A percentile compares a stretch with the other conserved stretches of the same genome.
Evolutionary conservation across 441 rosid species (phyloP).

Genomic region (Pelargonium exstipulatum): DNA sequence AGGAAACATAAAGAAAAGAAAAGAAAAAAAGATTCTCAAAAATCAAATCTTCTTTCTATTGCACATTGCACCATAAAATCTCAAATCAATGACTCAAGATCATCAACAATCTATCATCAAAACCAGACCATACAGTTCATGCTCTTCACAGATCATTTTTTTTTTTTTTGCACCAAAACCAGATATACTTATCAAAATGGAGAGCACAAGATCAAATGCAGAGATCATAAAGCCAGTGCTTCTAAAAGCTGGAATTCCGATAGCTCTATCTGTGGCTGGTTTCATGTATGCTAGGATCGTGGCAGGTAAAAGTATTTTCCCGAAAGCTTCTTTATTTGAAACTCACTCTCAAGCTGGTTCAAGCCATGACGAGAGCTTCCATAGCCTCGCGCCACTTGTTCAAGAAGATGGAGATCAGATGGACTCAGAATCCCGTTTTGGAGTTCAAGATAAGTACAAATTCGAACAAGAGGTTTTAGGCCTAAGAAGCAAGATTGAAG

Average conservation of each 20-base stretch:
- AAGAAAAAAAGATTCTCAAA: conserved; percentile 33
- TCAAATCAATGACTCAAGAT: background rate
- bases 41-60: conserved; percentile 18
- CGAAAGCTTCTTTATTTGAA: conserved; percentile 19
- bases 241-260: conserved; percentile 55
- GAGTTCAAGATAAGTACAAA: conserved; percentile 11
- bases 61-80: background rate
- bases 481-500: conserved; percentile 35
- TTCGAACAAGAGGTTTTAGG: conserved; percentile 33
- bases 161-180: background rate
- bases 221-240: conserved; percentile 47
- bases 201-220: conserved; percentile 32
- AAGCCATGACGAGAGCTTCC: conserved; percentile 16
- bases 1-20: conserved; percentile 15
- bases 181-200: conserved; percentile 18
- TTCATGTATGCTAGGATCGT: conserved; percentile 44
- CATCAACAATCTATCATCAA: background rate
- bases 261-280: conserved; percentile 56
- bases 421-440: background rate
- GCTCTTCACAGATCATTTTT: background rate
- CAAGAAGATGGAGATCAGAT: conserved; percentile 26
- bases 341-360: conserved; percentile 19
- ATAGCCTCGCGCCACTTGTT: conserved; percentile 14
- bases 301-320: conserved; percentile 23
- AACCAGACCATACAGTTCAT: background rate